phyloP scores from a whole-genome alignment of 2,329 filamentous ascomycete species.

The Curvularia sp. region DNA sequence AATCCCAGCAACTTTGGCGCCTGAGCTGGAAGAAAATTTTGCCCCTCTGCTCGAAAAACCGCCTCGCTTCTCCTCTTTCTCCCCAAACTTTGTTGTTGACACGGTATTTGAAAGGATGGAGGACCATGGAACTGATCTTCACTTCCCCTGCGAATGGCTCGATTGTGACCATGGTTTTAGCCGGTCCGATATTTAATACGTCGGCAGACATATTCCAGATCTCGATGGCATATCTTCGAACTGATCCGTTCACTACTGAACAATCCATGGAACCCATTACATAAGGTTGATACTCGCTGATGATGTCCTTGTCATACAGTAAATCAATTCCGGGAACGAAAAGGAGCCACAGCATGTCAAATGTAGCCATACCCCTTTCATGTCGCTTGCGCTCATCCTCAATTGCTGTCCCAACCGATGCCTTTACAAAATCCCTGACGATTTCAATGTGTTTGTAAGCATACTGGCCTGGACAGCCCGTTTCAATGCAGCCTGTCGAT shows the following conservation, averaged over 20 bases:
- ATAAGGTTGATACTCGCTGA: constrained; percentile 1
- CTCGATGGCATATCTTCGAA: not conserved
- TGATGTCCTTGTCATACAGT: not conserved
- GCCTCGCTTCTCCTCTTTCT: not conserved
- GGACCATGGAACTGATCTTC: not conserved
- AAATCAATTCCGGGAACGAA: not conserved
- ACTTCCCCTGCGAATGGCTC: not conserved
- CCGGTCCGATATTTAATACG: not conserved
- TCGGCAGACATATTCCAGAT: not conserved
- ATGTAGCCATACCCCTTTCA: constrained; percentile 1
- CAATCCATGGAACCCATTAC: not conserved
- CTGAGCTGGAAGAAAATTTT: not conserved
- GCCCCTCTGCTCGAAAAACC: not conserved
- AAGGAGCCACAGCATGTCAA: constrained; percentile 3
- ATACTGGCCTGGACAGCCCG: not conserved
- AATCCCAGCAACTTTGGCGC: not conserved
- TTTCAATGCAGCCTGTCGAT: not conserved
- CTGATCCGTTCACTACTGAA: not conserved
- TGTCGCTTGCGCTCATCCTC: not conserved
- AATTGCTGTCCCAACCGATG: not conserved
- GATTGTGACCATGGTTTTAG: not conserved
- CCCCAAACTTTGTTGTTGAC: not conserved
- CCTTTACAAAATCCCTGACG: not conserved
- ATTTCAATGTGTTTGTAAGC: not conserved
- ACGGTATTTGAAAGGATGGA: not conserved